Percentiles rank a stretch among this genome's conserved stretches.
Evolutionary conservation across 305 asterid species (phyloP).

Genomic region (Rubia occidens): DNA sequence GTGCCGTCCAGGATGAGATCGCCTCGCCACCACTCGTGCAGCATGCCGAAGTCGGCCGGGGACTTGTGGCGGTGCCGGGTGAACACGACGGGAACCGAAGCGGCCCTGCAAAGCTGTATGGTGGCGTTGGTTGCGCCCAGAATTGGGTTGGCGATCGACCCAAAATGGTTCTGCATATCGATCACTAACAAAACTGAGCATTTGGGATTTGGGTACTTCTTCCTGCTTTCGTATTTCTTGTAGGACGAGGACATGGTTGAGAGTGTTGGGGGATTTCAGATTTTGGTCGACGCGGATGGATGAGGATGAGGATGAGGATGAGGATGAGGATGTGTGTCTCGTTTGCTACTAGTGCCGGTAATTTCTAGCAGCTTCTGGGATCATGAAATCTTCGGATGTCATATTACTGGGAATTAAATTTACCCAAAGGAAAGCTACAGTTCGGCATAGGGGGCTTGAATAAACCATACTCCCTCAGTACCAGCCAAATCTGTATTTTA

Average conservation of each 20-base stretch:
- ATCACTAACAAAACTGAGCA: conserved; percentile 46
- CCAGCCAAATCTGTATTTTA: too few relatives aligned
- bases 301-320: too few relatives aligned
- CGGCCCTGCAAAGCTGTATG: conserved; percentile 46
- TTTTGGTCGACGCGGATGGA: not conserved
- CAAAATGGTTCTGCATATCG: conserved; percentile 55
- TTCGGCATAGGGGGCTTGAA: too few relatives aligned
- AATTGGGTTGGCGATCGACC: conserved; percentile 47
- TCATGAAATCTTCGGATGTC: too few relatives aligned
- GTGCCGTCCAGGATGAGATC: conserved; percentile 58
- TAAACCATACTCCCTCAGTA: too few relatives aligned
- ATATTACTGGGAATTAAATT: too few relatives aligned
- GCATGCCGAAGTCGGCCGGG: conserved; percentile 44
- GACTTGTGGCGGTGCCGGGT: conserved; percentile 68
- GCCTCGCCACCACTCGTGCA: conserved; percentile 68
- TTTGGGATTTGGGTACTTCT: conserved; percentile 40
- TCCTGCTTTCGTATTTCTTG: conserved; percentile 46
- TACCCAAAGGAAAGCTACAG: too few relatives aligned
- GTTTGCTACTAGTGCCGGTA: not conserved
- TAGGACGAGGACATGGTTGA: conserved; percentile 24
- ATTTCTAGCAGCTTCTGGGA: too few relatives aligned
- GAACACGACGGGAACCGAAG: conserved; percentile 53
- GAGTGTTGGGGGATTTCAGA: not conserved
- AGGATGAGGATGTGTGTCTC: not conserved
- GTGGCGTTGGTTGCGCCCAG: conserved; percentile 40